Conservation (phyloP, 179 eudicot genomes). For the Silene noctiflora region DNA sequence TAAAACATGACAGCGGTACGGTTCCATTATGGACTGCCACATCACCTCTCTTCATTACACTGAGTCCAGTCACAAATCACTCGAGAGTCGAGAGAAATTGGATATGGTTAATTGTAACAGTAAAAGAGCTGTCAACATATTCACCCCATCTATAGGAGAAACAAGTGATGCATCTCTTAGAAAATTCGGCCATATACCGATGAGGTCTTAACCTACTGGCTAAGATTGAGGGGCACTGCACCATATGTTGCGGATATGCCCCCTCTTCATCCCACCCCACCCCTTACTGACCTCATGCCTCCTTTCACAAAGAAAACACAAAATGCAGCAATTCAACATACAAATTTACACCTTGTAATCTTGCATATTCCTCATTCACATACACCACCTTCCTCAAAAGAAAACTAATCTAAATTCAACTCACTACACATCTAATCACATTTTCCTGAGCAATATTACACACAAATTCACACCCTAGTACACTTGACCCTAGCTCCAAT, state of each 20-base stretch:
- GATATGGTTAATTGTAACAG: neutral
- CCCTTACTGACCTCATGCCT: too few species aligned
- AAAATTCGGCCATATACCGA: neutral
- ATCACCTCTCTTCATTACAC: too few species aligned
- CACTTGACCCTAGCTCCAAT: neutral
- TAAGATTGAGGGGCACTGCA: neutral
- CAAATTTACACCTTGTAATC: neutral
- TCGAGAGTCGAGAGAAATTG: neutral
- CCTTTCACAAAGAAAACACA: neutral
- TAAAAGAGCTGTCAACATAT: neutral
- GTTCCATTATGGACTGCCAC: too few species aligned
- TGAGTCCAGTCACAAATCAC: neutral
- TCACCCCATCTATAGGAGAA: neutral
- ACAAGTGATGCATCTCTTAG: neutral
- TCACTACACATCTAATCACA: neutral
- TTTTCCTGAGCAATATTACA: neutral
- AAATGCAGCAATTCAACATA: neutral
- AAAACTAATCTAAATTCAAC: neutral
- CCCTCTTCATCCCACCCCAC: too few species aligned
- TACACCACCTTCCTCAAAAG: neutral
- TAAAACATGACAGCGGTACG: too few species aligned
- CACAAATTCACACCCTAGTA: neutral
- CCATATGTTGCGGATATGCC: neutral
- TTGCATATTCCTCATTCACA: neutral
- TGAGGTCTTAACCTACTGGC: neutral